A percentile compares a stretch with the other conserved stretches of the same genome.
Conservation (phyloP, 2,329 filamentous ascomycete genomes). For the Xylaria hypoxylon region DNA sequence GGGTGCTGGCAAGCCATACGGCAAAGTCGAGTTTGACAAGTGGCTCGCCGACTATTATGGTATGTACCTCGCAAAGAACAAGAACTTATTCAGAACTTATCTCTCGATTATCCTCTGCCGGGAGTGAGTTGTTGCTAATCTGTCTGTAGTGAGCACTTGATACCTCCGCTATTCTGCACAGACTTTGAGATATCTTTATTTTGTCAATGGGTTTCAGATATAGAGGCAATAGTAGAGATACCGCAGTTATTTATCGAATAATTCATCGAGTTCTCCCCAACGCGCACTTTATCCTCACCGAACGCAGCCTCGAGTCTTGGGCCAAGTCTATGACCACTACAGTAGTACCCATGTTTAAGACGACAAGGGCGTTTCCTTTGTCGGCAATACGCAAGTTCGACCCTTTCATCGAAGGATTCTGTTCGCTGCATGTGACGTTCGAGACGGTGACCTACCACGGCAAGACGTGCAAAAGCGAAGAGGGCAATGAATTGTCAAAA, state of each 20-base stretch:
- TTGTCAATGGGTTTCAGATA: background rate
- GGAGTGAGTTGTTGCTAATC: constrained; percentile 7
- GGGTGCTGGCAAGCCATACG: constrained; percentile 41
- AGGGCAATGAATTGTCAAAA: constrained; percentile 29
- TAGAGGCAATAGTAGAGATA: constrained; percentile 43
- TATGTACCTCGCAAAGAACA: constrained; percentile 12
- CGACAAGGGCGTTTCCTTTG: constrained; percentile 44
- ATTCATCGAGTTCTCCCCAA: constrained; percentile 47
- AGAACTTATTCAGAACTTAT: background rate
- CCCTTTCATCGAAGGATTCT: constrained; percentile 35
- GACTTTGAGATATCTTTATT: background rate
- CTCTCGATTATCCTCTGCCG: background rate
- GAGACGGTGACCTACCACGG: constrained; percentile 35
- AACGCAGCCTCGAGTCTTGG: constrained; percentile 50
- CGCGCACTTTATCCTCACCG: constrained; percentile 52
- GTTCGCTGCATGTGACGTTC: constrained; percentile 34
- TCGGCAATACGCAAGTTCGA: constrained; percentile 44
- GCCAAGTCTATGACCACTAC: constrained; percentile 48
- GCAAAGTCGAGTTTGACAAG: constrained; percentile 45
- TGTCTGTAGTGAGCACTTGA: constrained; percentile 16
- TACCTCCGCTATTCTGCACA: background rate
- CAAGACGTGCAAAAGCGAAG: constrained; percentile 24
- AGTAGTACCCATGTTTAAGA: constrained; percentile 28
- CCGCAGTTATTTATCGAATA: constrained; percentile 48
- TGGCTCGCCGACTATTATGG: constrained; percentile 46